A percentile compares a stretch with the other conserved stretches of the same genome.
Conservation (phyloP, 1,139 yeast species). For the Taiozyma onychis region DNA sequence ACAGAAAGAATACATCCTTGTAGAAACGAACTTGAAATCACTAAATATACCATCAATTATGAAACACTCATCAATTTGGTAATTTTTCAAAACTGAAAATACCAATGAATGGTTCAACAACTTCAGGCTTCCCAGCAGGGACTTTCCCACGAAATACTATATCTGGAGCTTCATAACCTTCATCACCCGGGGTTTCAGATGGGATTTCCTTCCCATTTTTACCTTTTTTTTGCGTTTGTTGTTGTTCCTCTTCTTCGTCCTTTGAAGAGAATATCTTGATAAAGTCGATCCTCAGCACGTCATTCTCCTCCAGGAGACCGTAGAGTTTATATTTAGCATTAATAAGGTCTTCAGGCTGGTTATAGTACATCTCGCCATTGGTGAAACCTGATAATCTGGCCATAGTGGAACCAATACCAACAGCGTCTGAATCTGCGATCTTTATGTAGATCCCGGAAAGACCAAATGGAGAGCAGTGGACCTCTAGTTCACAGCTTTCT, state of each 20-base stretch:
- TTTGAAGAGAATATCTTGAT: conserved; percentile 36
- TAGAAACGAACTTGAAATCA: neutral
- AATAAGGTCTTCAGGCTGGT: conserved; percentile 42
- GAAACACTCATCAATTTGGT: conserved; percentile 1
- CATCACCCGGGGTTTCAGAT: conserved; percentile 25
- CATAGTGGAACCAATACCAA: conserved; percentile 57
- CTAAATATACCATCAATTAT: too few species aligned
- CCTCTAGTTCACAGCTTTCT: conserved; percentile 48
- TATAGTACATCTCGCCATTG: conserved; percentile 46
- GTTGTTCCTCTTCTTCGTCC: conserved; percentile 4
- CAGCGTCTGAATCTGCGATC: conserved; percentile 44
- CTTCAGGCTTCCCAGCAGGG: conserved; percentile 51
- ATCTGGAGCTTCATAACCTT: conserved; percentile 38
- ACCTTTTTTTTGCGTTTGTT: neutral
- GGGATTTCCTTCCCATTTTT: conserved; percentile 8
- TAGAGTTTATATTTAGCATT: conserved; percentile 47
- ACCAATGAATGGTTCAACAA: conserved; percentile 51
- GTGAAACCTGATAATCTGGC: conserved; percentile 51
- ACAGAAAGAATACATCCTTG: neutral
- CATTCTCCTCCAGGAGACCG: conserved; percentile 47
- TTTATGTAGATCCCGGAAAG: conserved; percentile 47
- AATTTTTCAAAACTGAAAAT: conserved; percentile 44
- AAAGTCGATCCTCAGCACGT: conserved; percentile 46
- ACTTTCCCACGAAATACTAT: conserved; percentile 46
- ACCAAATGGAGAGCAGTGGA: conserved; percentile 58